Conservation (phyloP, 2,329 filamentous ascomycete genomes). For the Pyrenophora graminea region DNA sequence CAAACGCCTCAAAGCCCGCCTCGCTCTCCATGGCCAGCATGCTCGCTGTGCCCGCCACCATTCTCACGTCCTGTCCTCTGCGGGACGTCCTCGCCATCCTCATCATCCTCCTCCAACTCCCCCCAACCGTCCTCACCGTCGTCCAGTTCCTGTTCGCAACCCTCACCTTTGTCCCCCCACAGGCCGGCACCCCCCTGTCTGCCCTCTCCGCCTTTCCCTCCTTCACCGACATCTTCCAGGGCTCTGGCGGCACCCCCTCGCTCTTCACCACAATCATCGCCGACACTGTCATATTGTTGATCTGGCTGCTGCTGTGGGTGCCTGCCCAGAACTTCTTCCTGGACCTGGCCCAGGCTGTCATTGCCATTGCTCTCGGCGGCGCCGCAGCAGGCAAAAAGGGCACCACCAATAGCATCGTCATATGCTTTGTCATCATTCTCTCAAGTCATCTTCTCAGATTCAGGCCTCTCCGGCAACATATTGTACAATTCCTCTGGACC, state of each 20-base stretch:
- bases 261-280: conserved; percentile 82
- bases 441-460: conserved; percentile 58
- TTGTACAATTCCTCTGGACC: conserved; percentile 46
- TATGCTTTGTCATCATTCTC: conserved; percentile 70
- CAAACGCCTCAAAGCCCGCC: conserved; percentile 67
- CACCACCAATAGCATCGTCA: conserved; percentile 71
- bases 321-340: conserved; percentile 86
- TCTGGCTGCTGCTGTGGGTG: conserved; percentile 87
- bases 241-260: conserved; percentile 82
- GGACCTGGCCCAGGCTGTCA: conserved; percentile 89
- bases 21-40: conserved; percentile 68
- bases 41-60: conserved; percentile 78
- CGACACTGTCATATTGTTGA: conserved; percentile 78
- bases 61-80: conserved; percentile 85
- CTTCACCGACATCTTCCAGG: conserved; percentile 89
- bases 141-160: conserved; percentile 92
- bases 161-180: conserved; percentile 85
- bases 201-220: conserved; percentile 74
- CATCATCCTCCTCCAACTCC: conserved; percentile 91
- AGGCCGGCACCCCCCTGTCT: conserved; percentile 73
- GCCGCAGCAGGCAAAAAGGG: conserved; percentile 71
- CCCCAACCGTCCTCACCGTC: conserved; percentile 82
- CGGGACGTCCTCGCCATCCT: conserved; percentile 96
- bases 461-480: conserved; percentile 53
- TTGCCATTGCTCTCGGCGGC: conserved; percentile 86